Conservation (phyloP, 1,284 basidiomycete species). For the Malassezia restricta region DNA sequence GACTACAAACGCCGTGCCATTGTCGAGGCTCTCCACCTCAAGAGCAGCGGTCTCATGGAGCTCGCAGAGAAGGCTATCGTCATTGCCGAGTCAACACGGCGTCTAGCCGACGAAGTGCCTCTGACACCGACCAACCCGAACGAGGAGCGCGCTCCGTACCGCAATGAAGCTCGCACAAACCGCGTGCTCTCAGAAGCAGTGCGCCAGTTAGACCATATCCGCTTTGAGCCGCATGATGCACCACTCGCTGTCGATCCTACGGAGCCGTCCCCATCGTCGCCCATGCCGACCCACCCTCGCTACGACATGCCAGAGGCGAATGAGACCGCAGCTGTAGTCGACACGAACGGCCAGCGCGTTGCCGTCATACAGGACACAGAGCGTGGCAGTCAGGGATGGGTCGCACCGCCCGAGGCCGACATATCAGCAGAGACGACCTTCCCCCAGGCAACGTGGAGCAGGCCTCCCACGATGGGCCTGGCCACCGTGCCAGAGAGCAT, state of each 20-base stretch:
- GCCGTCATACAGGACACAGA: not conserved
- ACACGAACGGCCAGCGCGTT: not conserved
- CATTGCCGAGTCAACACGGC: slow-evolving; percentile 66
- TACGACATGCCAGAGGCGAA: not conserved
- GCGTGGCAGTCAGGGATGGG: slow-evolving; percentile 16
- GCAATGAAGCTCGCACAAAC: slow-evolving; percentile 15
- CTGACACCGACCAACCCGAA: slow-evolving; percentile 69
- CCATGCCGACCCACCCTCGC: not conserved
- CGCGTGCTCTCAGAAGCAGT: slow-evolving; percentile 15
- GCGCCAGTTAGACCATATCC: slow-evolving; percentile 14
- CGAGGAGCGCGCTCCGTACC: slow-evolving; percentile 61
- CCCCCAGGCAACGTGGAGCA: not conserved
- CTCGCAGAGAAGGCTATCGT: slow-evolving; percentile 78
- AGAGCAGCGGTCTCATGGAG: slow-evolving; percentile 77
- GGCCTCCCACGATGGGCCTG: not conserved
- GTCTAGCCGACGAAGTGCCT: slow-evolving; percentile 69
- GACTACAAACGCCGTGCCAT: slow-evolving; percentile 69
- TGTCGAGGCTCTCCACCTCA: slow-evolving; percentile 64
- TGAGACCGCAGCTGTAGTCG: no score
- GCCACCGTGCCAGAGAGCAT: slow-evolving; percentile 7
- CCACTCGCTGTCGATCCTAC: slow-evolving; percentile 1
- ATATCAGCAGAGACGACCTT: not conserved
- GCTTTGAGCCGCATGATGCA: slow-evolving; percentile 12
- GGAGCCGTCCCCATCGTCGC: slow-evolving; percentile 6
- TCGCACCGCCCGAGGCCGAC: not conserved